These are phyloP conservation scores for Pyrrhoderma noxium DNA, from an alignment of 1,284 basidiomycete species.

Conservation along the genomic window DNA sequence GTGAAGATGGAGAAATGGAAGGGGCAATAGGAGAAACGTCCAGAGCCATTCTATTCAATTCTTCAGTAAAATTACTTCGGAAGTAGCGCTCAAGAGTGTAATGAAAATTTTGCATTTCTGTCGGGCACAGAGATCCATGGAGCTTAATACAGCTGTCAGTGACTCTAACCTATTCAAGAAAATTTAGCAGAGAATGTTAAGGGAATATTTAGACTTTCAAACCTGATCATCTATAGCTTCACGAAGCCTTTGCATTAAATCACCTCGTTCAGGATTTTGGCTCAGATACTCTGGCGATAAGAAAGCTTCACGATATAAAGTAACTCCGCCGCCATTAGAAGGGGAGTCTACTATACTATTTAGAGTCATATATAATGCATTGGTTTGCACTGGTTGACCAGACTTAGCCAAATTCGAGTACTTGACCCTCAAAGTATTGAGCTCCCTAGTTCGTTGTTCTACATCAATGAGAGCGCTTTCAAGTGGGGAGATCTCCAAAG, in stretches of 20 bases:
- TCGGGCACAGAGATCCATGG: slow-evolving; percentile 76
- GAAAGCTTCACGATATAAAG: slow-evolving; percentile 74
- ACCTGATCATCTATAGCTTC: slow-evolving; percentile 80
- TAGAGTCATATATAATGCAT: slow-evolving; percentile 80
- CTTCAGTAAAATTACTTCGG: slow-evolving; percentile 83
- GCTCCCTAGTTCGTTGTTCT: slow-evolving; percentile 68
- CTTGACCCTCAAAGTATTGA: slow-evolving; percentile 60
- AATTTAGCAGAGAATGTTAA: slow-evolving; percentile 2
- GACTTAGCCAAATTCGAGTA: slow-evolving; percentile 77
- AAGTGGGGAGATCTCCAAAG: slow-evolving; percentile 81
- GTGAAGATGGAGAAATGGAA: slow-evolving; percentile 27
- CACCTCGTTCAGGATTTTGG: slow-evolving; percentile 63
- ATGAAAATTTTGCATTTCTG: slow-evolving; percentile 88
- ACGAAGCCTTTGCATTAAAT: slow-evolving; percentile 65
- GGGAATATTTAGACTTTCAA: slow-evolving; percentile 19
- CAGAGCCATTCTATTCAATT: slow-evolving; percentile 67
- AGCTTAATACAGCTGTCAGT: slow-evolving; percentile 81
- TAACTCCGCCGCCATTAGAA: slow-evolving; percentile 64
- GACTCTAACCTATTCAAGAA: slow-evolving; percentile 51
- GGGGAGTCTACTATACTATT: slow-evolving; percentile 87
- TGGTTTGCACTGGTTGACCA: slow-evolving; percentile 66
- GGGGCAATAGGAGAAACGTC: slow-evolving; percentile 24
- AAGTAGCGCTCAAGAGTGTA: slow-evolving; percentile 86
- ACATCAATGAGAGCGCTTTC: slow-evolving; percentile 81
- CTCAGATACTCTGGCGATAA: slow-evolving; percentile 64